A percentile compares a stretch with the other conserved stretches of the same genome.
Conservation (phyloP, 2,329 filamentous ascomycete species). For the Aspergillus sp. region DNA sequence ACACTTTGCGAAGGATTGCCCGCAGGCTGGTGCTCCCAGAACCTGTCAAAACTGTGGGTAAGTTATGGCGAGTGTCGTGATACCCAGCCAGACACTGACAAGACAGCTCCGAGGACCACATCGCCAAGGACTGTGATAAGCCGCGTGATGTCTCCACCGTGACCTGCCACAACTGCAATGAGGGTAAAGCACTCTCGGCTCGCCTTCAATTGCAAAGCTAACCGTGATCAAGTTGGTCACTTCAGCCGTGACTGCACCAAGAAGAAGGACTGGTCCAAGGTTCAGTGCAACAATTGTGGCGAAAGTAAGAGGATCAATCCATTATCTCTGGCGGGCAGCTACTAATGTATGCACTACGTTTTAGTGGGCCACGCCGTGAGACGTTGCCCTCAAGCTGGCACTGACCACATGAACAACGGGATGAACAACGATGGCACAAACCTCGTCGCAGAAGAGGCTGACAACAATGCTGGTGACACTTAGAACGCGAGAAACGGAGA, state of each 20-base stretch:
- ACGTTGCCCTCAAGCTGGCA: conserved; percentile 35
- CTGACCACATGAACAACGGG: conserved; percentile 12
- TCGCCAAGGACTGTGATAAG: conserved; percentile 43
- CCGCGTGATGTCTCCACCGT: conserved; percentile 40
- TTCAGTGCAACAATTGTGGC: conserved; percentile 46
- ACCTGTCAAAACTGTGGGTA: conserved; percentile 48
- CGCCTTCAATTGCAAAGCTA: conserved; percentile 5
- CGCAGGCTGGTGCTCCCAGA: conserved; percentile 32
- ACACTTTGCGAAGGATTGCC: conserved; percentile 49
- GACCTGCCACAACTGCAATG: conserved; percentile 47
- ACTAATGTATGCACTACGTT: conserved; percentile 1
- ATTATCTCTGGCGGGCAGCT: not conserved
- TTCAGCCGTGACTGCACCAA: conserved; percentile 44
- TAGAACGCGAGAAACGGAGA: conserved; percentile 6
- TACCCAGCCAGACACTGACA: conserved; percentile 14
- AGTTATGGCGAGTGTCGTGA: conserved; percentile 9
- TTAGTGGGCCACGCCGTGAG: conserved; percentile 44
- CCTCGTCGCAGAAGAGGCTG: conserved; percentile 1
- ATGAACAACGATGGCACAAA: conserved; percentile 3
- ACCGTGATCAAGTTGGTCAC: conserved; percentile 36
- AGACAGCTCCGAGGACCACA: conserved; percentile 41
- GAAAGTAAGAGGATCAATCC: conserved; percentile 33
- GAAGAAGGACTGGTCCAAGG: conserved; percentile 43
- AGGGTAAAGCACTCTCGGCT: conserved; percentile 25
- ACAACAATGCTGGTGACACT: conserved; percentile 3